Evolutionary conservation across 768 basidiomycete species (phyloP), one percentile per base, ranked within the genome.

Genomic region (Amanita exitialis): DNA sequence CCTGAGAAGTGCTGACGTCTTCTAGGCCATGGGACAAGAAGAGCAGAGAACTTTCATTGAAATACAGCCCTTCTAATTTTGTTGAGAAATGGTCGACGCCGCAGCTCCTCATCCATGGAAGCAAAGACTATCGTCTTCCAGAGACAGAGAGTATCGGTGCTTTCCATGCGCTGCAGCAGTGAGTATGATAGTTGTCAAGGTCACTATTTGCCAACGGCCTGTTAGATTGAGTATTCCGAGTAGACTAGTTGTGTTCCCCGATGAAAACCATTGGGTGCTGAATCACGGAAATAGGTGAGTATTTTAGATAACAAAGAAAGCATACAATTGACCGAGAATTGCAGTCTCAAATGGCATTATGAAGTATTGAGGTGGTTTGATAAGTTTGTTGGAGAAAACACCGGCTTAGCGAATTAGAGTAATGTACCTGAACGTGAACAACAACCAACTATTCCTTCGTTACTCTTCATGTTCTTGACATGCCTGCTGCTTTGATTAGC

Each of bases 311-410:
- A 23, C 15, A 18, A n/a, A 18, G 12, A 32, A 34, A 6, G 15
- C 44, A 6, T 20, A 4, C 4, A 25, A 30, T 39, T 47, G 21
- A 27, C 48, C 35, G 35, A 21, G 35, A 16, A 23, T n/a, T 43
- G 34, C 59, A 87, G 89, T 61, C 68, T 95, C 63, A 91, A 92
- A 64, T 98, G 95, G 95, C 90, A 97, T 67, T 73, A 86, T 56
- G 95, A 99, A 64, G 86, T 98, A 10, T 85, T 99, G 69, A 75
- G 79, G 53, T 98, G 91, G 91, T 84, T 96, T 54, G 79, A 85
- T 51, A 66, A 79, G 59, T 88, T 75, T 58, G 72, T 84, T 10
- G 82, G 78, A 70, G 44, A 45, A 27, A 28, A 25, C 8, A 12
- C 9, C 10, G 28, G 5, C 28, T 45, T 9, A 9, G 16, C 13